phyloP scores from a whole-genome alignment of 192 early-diverging fungal genomes.

The Spizellomyces sp. region DNA sequence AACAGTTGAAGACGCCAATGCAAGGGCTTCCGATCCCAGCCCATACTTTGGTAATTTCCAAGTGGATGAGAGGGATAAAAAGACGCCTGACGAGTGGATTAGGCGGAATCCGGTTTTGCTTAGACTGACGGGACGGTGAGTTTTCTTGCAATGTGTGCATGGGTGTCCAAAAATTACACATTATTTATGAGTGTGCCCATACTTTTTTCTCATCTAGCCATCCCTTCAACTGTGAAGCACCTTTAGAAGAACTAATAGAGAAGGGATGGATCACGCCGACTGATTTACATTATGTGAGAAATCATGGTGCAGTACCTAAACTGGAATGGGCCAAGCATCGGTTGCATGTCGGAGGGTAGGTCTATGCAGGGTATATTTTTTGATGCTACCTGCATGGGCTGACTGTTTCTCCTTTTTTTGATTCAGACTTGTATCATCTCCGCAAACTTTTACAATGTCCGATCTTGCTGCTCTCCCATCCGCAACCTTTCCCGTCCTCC shows the following conservation, averaged over 20 bases:
- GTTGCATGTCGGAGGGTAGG: neutral
- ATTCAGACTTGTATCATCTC: neutral
- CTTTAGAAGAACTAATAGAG: slow-evolving; percentile 44
- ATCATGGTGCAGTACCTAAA: slow-evolving; percentile 69
- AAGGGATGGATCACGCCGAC: slow-evolving; percentile 57
- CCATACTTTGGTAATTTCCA: too few relatives aligned
- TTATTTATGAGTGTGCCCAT: too few relatives aligned
- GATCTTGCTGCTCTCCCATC: slow-evolving; percentile 48
- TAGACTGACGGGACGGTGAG: slow-evolving; percentile 47
- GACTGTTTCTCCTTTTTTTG: neutral
- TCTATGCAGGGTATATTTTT: neutral
- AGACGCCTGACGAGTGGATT: slow-evolving; percentile 42
- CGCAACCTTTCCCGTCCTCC: slow-evolving; percentile 47
- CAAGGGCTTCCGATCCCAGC: too few relatives aligned
- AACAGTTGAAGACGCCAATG: too few relatives aligned
- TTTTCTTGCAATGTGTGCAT: too few relatives aligned
- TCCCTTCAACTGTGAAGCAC: slow-evolving; percentile 63
- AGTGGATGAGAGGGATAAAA: neutral
- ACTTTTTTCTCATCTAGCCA: slow-evolving; percentile 27
- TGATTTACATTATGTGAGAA: slow-evolving; percentile 68
- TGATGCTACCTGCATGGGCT: neutral
- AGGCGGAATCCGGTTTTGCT: slow-evolving; percentile 50
- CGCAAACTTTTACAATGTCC: slow-evolving; percentile 49
- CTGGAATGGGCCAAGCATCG: slow-evolving; percentile 32
- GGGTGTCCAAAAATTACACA: too few relatives aligned